These are phyloP conservation scores for Ustilago loliicola DNA, from an alignment of 1,284 basidiomycete species.

Conservation along the genomic window DNA sequence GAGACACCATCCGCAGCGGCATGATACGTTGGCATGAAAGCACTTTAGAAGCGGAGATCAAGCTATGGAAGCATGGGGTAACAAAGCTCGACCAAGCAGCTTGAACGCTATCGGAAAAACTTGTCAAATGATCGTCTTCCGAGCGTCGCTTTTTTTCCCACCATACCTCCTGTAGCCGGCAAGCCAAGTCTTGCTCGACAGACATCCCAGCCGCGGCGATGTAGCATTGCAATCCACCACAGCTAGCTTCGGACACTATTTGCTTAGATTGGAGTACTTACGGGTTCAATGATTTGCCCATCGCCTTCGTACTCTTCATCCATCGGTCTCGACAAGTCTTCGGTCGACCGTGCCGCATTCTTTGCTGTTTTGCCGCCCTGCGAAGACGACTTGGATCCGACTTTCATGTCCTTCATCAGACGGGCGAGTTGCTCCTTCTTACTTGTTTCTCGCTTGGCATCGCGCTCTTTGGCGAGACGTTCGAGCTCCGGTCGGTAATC, in stretches of 20 bases:
- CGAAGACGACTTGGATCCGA: slow-evolving; percentile 36
- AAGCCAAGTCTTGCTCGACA: neutral
- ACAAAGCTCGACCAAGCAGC: neutral
- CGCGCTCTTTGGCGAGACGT: slow-evolving; percentile 75
- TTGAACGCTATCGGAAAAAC: slow-evolving; percentile 13
- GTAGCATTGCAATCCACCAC: neutral
- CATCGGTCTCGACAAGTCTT: slow-evolving; percentile 45
- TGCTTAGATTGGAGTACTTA: slow-evolving; percentile 20
- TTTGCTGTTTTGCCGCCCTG: slow-evolving; percentile 10
- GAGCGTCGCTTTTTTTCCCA: neutral
- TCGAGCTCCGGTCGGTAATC: slow-evolving; percentile 93
- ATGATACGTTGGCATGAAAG: slow-evolving; percentile 13
- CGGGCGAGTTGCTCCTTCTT: slow-evolving; percentile 79
- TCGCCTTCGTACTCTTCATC: slow-evolving; percentile 67
- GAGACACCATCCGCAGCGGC: neutral
- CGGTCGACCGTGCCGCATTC: slow-evolving; percentile 23
- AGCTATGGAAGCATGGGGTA: neutral
- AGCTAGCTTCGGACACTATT: too few relatives aligned
- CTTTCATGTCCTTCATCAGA: slow-evolving; percentile 87
- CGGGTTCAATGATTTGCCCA: slow-evolving; percentile 68
- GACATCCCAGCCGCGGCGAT: neutral
- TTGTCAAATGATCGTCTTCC: slow-evolving; percentile 16
- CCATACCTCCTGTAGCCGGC: neutral
- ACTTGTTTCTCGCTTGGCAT: slow-evolving; percentile 78
- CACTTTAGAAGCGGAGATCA: slow-evolving; percentile 19